Evolutionary conservation across 768 basidiomycete species (phyloP), one percentile per base, ranked within the genome.

Genomic region (Epithele typhae): DNA sequence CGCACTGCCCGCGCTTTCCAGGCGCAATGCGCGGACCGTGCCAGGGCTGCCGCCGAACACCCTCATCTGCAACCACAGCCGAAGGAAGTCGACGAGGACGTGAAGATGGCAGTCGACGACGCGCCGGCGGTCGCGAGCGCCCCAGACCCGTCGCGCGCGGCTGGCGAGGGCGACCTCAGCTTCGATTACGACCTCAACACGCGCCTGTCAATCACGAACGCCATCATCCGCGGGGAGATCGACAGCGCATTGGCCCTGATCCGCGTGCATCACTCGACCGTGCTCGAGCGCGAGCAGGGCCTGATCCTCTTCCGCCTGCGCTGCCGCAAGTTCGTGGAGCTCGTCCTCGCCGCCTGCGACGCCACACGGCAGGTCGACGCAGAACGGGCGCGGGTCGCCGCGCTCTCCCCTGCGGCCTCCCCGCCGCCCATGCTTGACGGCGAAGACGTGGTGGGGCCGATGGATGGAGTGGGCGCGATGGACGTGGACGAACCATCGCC

Each of bases 281-380:
- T 84, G 6, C 68, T 93, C 19, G 76, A 76, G 47, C 76, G 76
- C 22, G 83, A 89, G 44, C 74, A 77, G 32, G 82, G 83, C 8
- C 68, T 88, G 14, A 75, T 92, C 67, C 65, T 77, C n/a, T 87
- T 92, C 71, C 88, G 87, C 63, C 65, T 94, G 55, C 78, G 84
- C 21, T 90, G 89, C 66, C 76, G 89, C 56, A 88, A 85, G 64
- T 91, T 93, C 57, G 81, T 93, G 37, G 91, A 93, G 64, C 75
- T 91, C 23, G 77, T 89, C 12, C 59, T 91, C 54, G 78, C 82
- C 53, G 81, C 87, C 10, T 75, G 79, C 5, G 85, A 83, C 51
- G 67, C 85, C 50, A 78, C 81, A 69, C 83, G 84, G 66, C 74
- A 68, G 55, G 75, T 81, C 68, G 73, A 61, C 22, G 69, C 69